Evolutionary conservation across 176 grass and related monocot species (phyloP), one percentile per base, ranked within the genome.

Genomic region (Chloris gayana): DNA sequence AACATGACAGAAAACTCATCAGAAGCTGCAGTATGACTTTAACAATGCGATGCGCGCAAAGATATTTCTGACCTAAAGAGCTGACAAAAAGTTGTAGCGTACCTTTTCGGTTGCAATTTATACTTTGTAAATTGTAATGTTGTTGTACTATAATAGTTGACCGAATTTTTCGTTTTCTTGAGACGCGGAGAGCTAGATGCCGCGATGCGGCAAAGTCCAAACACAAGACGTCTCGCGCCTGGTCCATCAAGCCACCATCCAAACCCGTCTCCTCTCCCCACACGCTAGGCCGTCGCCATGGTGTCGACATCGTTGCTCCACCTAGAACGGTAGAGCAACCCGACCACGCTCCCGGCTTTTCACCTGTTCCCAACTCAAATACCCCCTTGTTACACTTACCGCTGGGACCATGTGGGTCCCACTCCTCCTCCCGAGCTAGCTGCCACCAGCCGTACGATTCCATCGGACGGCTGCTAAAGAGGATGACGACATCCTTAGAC

Each of bases 251-350:
- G 5, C 50, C 3, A 44, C 12, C 9, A 44, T 44, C 41, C 41
- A 44, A 44, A 21, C 50, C 4, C 18, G 5, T 17, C 7, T 9
- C 37, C 2, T 14, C 27, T 17, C 26, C 4, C 6, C 11, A 27
- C 80, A 25, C 35, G 33, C 72, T n/a, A 47, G 3, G 12, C 21
- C 38, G 2, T 64, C 88, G 80, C 58, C 85, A 91, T 80, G 60
- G 85, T 87, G 89, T 91, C 89, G 89, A 91, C 89, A 91, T 81
- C 29, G 42, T 69, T 6, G 76, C 44, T n/a, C 8, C 69, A 64
- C 11, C 17, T 61, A 13, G 2, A 4, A 5, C 1, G 4, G 12
- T 61, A 11, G n/a, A 9, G 58, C 58, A 13, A 27, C 12, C 25
- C 58, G 25, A 61, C 11, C 25, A 27, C 58, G 24, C 25, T 3